Evolutionary conservation across 1,284 basidiomycete genomes (phyloP), one percentile per base, ranked within the genome.

Genomic region (Pisolithus thermaeus): DNA sequence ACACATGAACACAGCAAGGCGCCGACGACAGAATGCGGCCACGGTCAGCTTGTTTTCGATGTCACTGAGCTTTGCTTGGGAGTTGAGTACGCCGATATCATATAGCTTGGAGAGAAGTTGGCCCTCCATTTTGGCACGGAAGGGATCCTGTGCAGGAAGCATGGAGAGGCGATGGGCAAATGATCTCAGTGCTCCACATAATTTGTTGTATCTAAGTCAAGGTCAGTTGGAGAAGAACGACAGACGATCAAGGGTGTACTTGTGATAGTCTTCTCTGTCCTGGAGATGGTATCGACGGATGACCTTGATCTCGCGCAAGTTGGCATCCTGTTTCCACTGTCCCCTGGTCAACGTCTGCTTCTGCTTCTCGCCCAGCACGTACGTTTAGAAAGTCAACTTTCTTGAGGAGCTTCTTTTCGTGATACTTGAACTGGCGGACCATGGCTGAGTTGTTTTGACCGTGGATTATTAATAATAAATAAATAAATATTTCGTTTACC

Each of bases 291-390:
- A 99, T 55, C 94, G 76, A 42, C 96, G 83, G 85, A 99, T 91
- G 52, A 99, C 90, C 69, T 90, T 93, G 70, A 93, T 83, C 75
- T 99, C 96, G 47, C 96, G 84, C 45, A 90, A 73, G 64, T 87
- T 90, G 8, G 90, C 84, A 84, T 98, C 95, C 71, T 93, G 87
- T 73, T 95, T 98, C 96, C 97, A 99, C 89, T 97, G 69, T 39
- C 18, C 38, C 20, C 39, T 20, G 38, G 43, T 52, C 47, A 52
- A 40, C 42, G 43, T 27, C 28, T 28, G 48, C n/a, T 30, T 36
- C 36, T 12, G 8, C 27, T 23, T 47, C 18, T 36, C n/a, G 23
- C 46, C 16, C 8, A 7, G 36, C 6, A 75, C 84, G 53, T 63
- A 91, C 92, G 66, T 88, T 90, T 53, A 94, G 78, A 67, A 95